phyloP scores from a whole-genome alignment of 1,139 yeast species.

The Yamadazyma songkhlaensis region DNA sequence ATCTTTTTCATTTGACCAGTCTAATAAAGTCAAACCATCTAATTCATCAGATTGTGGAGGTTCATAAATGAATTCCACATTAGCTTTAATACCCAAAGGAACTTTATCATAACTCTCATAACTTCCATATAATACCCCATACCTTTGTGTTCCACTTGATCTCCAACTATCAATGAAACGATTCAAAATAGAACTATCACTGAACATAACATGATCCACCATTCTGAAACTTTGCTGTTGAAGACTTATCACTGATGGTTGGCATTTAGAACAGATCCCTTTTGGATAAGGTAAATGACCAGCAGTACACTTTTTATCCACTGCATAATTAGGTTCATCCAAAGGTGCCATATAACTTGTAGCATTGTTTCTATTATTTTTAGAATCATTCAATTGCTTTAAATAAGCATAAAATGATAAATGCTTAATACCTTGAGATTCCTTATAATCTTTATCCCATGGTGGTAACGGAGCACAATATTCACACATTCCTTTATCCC shows the following conservation, averaged over 20 bases:
- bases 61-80: constrained; percentile 90
- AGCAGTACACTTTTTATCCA: constrained; percentile 61
- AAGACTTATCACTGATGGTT: constrained; percentile 90
- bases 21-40: constrained; percentile 74
- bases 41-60: constrained; percentile 86
- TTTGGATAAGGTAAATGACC: constrained; percentile 94
- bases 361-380: constrained; percentile 60
- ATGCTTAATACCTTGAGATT: constrained; percentile 80
- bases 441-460: constrained; percentile 79
- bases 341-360: constrained; percentile 78
- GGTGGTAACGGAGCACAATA: constrained; percentile 96
- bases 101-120: constrained; percentile 77
- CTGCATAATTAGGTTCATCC: constrained; percentile 65
- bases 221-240: constrained; percentile 88
- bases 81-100: constrained; percentile 91
- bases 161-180: constrained; percentile 92
- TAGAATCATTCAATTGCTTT: constrained; percentile 66
- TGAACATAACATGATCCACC: constrained; percentile 97
- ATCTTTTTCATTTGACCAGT: constrained; percentile 55
- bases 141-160: constrained; percentile 78
- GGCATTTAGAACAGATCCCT: constrained; percentile 97
- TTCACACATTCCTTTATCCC: constrained; percentile 96
- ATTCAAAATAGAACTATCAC: constrained; percentile 62
- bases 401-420: constrained; percentile 82
- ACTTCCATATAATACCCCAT: constrained; percentile 80